Conservation (phyloP, 441 rosid genomes). For the Corymbia calophylla region DNA sequence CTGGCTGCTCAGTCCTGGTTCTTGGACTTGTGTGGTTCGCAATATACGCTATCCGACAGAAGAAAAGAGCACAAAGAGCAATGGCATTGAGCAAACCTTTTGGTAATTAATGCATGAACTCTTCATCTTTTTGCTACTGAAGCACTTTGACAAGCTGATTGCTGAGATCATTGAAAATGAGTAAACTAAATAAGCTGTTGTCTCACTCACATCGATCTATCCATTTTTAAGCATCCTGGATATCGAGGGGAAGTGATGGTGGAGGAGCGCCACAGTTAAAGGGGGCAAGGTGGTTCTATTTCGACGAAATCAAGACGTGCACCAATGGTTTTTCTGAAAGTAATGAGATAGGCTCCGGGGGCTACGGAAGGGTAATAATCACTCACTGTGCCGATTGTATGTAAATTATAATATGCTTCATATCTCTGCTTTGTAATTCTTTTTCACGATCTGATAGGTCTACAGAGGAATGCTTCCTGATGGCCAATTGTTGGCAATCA, state of each 20-base stretch:
- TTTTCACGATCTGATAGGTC: background rate
- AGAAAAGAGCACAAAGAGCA: conserved; percentile 89
- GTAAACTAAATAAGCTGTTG: background rate
- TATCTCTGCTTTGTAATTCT: background rate
- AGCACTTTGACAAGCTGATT: background rate
- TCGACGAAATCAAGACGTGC: background rate
- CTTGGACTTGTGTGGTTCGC: conserved; percentile 59
- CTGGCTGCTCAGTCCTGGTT: conserved; percentile 42
- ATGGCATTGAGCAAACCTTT: conserved; percentile 70
- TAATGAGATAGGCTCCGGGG: background rate
- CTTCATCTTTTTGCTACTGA: background rate
- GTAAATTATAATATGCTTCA: background rate
- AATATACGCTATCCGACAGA: conserved; percentile 70
- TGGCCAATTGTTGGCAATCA: background rate
- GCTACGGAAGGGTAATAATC: background rate
- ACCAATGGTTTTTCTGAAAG: background rate
- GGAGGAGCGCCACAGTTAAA: background rate
- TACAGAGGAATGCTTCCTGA: background rate
- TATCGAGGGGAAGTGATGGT: background rate
- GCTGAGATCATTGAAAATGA: background rate
- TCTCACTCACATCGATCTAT: background rate
- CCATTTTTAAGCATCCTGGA: background rate
- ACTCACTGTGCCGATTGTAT: background rate
- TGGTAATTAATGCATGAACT: conserved; percentile 32
- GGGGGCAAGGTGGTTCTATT: background rate